These are phyloP conservation scores for Xylona heveae DNA, from an alignment of 495 filamentous ascomycete species.

Conservation along the genomic window DNA sequence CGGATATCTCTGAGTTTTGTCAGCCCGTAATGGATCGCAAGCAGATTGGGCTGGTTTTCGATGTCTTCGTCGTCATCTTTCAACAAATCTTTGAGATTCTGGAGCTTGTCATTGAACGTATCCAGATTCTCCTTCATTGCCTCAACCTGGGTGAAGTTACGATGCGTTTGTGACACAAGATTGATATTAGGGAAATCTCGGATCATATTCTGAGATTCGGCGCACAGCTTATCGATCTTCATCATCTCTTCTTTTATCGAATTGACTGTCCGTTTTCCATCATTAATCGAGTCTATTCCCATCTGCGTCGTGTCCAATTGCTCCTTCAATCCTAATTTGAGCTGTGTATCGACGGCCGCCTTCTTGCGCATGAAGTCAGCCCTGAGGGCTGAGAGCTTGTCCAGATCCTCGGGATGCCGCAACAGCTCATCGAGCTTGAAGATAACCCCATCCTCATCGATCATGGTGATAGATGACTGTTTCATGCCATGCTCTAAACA, in stretches of 20 bases:
- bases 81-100: slow-evolving; percentile 51
- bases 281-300: slow-evolving; percentile 66
- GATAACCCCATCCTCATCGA: slow-evolving; percentile 22
- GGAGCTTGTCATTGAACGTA: slow-evolving; percentile 56
- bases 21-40: slow-evolving; percentile 75
- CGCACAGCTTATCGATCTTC: slow-evolving; percentile 94
- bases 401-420: slow-evolving; percentile 63
- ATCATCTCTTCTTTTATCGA: slow-evolving; percentile 93
- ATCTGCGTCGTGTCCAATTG: slow-evolving; percentile 83
- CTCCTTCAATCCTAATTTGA: slow-evolving; percentile 66
- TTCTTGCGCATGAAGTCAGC: slow-evolving; percentile 93
- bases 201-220: slow-evolving; percentile 89
- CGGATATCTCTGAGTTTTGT: slow-evolving; percentile 81
- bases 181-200: slow-evolving; percentile 95
- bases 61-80: slow-evolving; percentile 61
- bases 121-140: slow-evolving; percentile 80
- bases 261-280: slow-evolving; percentile 72
- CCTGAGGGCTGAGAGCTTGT: slow-evolving; percentile 80
- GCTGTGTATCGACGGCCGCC: slow-evolving; percentile 65
- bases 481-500: slow-evolving; percentile 11
- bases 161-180: slow-evolving; percentile 73
- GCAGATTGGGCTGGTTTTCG: slow-evolving; percentile 81
- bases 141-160: slow-evolving; percentile 82
- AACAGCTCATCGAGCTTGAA: slow-evolving; percentile 57
- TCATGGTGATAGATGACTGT: slow-evolving; percentile 16